Base-by-base conservation (phyloP, 106 monocot species). In the Platanthera guangdongensis region DNA sequence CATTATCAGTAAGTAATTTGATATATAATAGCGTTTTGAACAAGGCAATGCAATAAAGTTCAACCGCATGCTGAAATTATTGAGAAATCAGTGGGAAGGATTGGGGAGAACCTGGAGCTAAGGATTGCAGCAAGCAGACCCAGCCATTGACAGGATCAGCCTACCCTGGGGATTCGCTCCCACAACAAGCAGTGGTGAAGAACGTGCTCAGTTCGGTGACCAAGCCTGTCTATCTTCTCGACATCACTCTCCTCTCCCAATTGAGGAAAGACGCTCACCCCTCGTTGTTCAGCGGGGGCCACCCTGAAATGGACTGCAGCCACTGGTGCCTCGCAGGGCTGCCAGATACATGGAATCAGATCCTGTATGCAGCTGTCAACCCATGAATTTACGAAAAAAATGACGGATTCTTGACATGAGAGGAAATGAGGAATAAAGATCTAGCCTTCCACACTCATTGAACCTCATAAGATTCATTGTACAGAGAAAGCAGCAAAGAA, bases 291-390 rank as follows among this genome's bases (percentile, higher is more conserved):
- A 92, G 89, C 51, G 97, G 97, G 4, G 91, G 78, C 30, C 89
- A 90, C 52, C 1, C 87, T 1, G 87, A 88, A 64, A 85, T 82
- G 25, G 97, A 99, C 76, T 99, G 97, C 75, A 99, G 97, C 85
- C 97, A 99, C 62, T 99, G 97, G 97, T 99, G 97, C 74, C 47
- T 99, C 3, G 83, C 94, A 3, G 97, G 97, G 8, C 75, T 94
- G 57, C 97, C 97, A 2, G 97, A 99, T 81, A 89, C 91, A n/a
- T 99, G 97, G 97, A 99, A 94, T 59, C 82, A 83, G 83, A 89
- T 99, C 48, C 80, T 99, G 19, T 89, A 86, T 81, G 91, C 97
- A 68, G 81, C 84, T 32, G 75, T 88, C 39, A 19, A 76, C 18
- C 81, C 68, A 85, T 63, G 46, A 51, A 8, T 50, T 64, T 21